Conservation (phyloP, 2,329 filamentous ascomycete species). For the Zymoseptoria ardabiliae region DNA sequence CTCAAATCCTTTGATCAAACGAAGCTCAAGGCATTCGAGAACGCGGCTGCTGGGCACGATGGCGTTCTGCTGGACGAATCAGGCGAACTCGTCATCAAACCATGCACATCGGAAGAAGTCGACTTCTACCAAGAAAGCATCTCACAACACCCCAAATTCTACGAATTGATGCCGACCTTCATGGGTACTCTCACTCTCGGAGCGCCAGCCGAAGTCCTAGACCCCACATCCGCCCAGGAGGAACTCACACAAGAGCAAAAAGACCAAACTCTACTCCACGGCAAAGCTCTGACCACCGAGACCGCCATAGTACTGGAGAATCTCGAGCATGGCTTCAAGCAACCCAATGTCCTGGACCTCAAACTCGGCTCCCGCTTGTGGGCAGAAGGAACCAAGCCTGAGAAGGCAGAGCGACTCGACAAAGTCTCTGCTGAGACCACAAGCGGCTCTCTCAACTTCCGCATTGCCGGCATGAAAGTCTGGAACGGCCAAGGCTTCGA, state of each 20-base stretch:
- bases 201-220: slow-evolving; percentile 32
- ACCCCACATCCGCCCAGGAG: slow-evolving; percentile 13
- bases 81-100: slow-evolving; percentile 87
- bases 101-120: slow-evolving; percentile 78
- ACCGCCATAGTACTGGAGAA: slow-evolving; percentile 81
- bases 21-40: slow-evolving; percentile 61
- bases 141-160: slow-evolving; percentile 62
- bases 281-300: slow-evolving; percentile 65
- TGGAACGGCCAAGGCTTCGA: slow-evolving; percentile 46
- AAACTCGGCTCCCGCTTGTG: slow-evolving; percentile 84
- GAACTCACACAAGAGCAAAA: slow-evolving; percentile 25
- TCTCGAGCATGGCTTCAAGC: slow-evolving; percentile 68
- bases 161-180: slow-evolving; percentile 74
- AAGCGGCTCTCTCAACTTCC: slow-evolving; percentile 52
- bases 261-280: slow-evolving; percentile 41
- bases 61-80: slow-evolving; percentile 79
- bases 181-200: slow-evolving; percentile 72
- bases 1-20: slow-evolving; percentile 47
- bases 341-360: slow-evolving; percentile 85
- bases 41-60: slow-evolving; percentile 80
- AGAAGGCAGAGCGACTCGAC: slow-evolving; percentile 54
- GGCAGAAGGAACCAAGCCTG: slow-evolving; percentile 60
- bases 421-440: slow-evolving; percentile 53
- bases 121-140: slow-evolving; percentile 76
- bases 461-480: slow-evolving; percentile 59